Evolutionary conservation across 2,329 filamentous ascomycete species (phyloP), one percentile per base, ranked within the genome.

Genomic region (Byssoonygena ceratinophila): DNA sequence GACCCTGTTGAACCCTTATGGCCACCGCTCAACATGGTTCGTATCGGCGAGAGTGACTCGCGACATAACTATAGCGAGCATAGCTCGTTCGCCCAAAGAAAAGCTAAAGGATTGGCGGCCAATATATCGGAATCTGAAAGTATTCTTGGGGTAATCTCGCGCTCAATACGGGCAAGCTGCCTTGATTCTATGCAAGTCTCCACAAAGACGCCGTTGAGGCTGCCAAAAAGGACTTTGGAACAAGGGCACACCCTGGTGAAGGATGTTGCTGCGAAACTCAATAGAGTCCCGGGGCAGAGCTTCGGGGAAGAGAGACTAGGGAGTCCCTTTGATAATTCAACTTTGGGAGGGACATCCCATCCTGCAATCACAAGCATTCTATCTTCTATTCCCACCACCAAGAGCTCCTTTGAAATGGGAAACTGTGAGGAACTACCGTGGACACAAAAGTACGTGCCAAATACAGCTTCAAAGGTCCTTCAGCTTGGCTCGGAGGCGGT

Each of bases 401-500:
- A 90, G 11, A 90, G 86, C 3, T 82, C 90, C 0, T 96, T 90
- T 61, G 92, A 98, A 64, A 78, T 72, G 56, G 85, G 83, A 7
- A 77, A 76, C 46, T 94, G 85, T 59, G 91, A 97, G 63, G 74
- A 73, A 1, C 69, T 77, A 25, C 69, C 80, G 7, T 98, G 92
- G 92, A 67, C 76, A 1, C 83, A 91, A 37, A 96, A 97, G 62
- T 95, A 97, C 68, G 80, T 85, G 0, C 92, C 92, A 0, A 69
- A 67, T 23, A 73, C 70, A 32, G 82, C 87, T 1, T 72, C 73
- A 3, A 81, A 91, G 54, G 82, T 97, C 0, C 73, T 98, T 9
- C 90, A 96, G 61, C 66, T 73, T 14, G 84, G 85, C 1, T 77
- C 74, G 41, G 87, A 96, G 65, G 81, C 81, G 1, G 63, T 74